Percentiles rank a stretch among this genome's conserved stretches.
phyloP scores from a whole-genome alignment of 768 basidiomycete species.

The Mycena kentingensis region DNA sequence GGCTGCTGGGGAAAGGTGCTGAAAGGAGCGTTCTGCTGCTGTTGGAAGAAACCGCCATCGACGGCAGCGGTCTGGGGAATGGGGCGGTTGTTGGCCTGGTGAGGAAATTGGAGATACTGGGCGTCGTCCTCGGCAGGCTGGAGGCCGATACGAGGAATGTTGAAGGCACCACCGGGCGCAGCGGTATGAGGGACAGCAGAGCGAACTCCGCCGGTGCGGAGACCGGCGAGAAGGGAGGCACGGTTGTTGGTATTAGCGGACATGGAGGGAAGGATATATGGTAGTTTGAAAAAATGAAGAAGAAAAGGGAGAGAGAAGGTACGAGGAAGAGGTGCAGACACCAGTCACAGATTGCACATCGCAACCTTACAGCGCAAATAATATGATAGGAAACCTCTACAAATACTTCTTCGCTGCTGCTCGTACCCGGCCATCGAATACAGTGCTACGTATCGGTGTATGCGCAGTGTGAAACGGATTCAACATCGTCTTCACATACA shows the following conservation, averaged over 20 bases:
- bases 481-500: slow-evolving; percentile 91
- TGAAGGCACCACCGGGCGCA: slow-evolving; percentile 58
- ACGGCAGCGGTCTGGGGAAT: slow-evolving; percentile 71
- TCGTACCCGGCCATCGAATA: slow-evolving; percentile 84
- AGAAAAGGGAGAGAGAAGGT: neutral
- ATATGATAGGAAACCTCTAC: too few species aligned
- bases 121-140: slow-evolving; percentile 48
- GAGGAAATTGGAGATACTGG: slow-evolving; percentile 56
- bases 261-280: too few species aligned
- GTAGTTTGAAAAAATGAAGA: slow-evolving; percentile 15
- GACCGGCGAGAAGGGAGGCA: slow-evolving; percentile 83
- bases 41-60: slow-evolving; percentile 67
- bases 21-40: slow-evolving; percentile 66
- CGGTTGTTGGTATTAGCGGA: slow-evolving; percentile 48
- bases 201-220: slow-evolving; percentile 89
- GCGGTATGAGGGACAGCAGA: slow-evolving; percentile 71
- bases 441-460: slow-evolving; percentile 71
- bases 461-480: slow-evolving; percentile 98
- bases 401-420: slow-evolving; percentile 87
- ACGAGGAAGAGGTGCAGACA: slow-evolving; percentile 5
- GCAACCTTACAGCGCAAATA: neutral
- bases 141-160: slow-evolving; percentile 56
- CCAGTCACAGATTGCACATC: neutral
- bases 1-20: slow-evolving; percentile 53
- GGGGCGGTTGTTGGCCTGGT: slow-evolving; percentile 29